Conservation (phyloP, 2,329 filamentous ascomycete genomes). For the Arthroderma sp. region DNA sequence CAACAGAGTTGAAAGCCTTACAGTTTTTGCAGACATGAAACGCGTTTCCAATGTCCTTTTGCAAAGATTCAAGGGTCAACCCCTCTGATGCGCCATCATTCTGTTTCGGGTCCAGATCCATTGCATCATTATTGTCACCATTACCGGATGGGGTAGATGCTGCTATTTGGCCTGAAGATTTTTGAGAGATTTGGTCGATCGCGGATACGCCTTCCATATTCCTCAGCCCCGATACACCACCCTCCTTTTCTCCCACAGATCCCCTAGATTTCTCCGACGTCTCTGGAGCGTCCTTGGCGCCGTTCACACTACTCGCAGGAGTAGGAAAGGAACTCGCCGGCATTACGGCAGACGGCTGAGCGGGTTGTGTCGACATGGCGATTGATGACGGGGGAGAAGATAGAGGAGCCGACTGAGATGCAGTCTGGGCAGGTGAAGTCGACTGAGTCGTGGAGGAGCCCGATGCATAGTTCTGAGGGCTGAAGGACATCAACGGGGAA, state of each 20-base stretch:
- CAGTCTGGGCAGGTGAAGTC: conserved; percentile 32
- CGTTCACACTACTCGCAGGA: conserved; percentile 32
- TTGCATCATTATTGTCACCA: conserved; percentile 19
- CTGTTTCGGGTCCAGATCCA: conserved; percentile 26
- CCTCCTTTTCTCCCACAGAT: conserved; percentile 10
- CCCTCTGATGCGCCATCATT: conserved; percentile 12
- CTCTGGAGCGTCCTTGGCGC: conserved; percentile 21
- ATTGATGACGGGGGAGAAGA: conserved; percentile 30
- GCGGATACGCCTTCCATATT: conserved; percentile 9
- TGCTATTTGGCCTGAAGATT: neutral
- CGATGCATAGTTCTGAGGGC: conserved; percentile 36
- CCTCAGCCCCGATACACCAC: conserved; percentile 12
- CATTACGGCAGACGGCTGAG: conserved; percentile 28
- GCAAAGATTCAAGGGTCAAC: conserved; percentile 29
- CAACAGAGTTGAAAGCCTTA: conserved; percentile 31
- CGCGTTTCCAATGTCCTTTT: conserved; percentile 33
- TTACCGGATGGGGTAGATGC: neutral
- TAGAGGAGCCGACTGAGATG: conserved; percentile 26
- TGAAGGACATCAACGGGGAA: conserved; percentile 38
- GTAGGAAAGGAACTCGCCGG: conserved; percentile 32
- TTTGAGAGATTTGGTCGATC: neutral
- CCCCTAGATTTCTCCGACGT: conserved; percentile 8
- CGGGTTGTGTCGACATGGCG: conserved; percentile 30
- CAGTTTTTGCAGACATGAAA: conserved; percentile 38
- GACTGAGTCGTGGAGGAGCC: conserved; percentile 30